Evolutionary conservation across 805 yeast species (phyloP).

Genomic region (Schizosaccharomyces osmophilus): DNA sequence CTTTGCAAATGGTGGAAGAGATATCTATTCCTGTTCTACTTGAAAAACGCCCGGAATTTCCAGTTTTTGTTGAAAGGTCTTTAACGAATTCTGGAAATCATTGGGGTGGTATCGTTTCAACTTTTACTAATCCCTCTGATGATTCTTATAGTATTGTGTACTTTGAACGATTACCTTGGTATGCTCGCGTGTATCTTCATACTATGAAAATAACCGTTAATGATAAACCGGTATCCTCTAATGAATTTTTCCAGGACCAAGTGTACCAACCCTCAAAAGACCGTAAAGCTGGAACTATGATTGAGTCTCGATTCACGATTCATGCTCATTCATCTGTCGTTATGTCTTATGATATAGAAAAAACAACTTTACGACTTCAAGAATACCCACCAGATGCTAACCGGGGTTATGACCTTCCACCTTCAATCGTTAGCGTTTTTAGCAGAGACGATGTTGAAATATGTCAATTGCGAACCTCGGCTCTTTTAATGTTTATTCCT

Average conservation of each 20-base stretch:
- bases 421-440: neutral
- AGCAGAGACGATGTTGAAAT: neutral
- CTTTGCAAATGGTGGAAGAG: neutral
- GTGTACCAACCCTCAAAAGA: slow-evolving; percentile 59
- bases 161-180: slow-evolving; percentile 82
- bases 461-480: slow-evolving; percentile 40
- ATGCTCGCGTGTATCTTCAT: slow-evolving; percentile 57
- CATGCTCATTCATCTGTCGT: slow-evolving; percentile 42
- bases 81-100: slow-evolving; percentile 82
- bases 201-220: slow-evolving; percentile 22
- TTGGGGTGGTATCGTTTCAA: slow-evolving; percentile 65
- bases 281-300: slow-evolving; percentile 55
- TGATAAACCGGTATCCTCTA: neutral
- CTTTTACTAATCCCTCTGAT: slow-evolving; percentile 39
- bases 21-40: neutral
- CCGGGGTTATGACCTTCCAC: slow-evolving; percentile 87
- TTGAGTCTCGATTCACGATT: slow-evolving; percentile 39
- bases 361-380: slow-evolving; percentile 54
- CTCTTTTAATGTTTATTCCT: slow-evolving; percentile 66
- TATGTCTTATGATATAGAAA: slow-evolving; percentile 52
- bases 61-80: slow-evolving; percentile 23
- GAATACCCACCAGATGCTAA: slow-evolving; percentile 99
- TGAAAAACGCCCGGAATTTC: neutral
- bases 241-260: slow-evolving; percentile 24
- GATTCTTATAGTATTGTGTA: slow-evolving; percentile 29